phyloP scores from a whole-genome alignment of 2,329 filamentous ascomycete genomes.

The Ophiostoma novo-ulmi region DNA sequence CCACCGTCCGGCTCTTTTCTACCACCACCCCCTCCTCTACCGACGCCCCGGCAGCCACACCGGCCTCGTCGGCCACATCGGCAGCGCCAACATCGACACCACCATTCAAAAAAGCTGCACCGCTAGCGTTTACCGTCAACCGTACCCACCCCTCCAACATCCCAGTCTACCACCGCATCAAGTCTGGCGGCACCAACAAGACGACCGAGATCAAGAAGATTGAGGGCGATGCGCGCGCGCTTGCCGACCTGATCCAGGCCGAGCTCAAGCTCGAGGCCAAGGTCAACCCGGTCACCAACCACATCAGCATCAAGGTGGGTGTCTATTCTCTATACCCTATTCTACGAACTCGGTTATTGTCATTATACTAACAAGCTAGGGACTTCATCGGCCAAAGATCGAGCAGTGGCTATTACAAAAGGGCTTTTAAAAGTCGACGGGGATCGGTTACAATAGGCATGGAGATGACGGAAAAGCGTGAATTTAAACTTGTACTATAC shows the following conservation, averaged over 20 bases:
- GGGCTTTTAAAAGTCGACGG: conserved; percentile 11
- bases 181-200: conserved; percentile 69
- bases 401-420: conserved; percentile 12
- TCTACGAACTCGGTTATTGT: background rate
- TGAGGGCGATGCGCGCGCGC: conserved; percentile 61
- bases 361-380: conserved; percentile 9
- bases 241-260: conserved; percentile 59
- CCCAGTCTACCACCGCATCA: conserved; percentile 69
- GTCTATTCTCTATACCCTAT: background rate
- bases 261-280: conserved; percentile 53
- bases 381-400: conserved; percentile 9
- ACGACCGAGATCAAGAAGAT: conserved; percentile 73
- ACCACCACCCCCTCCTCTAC: background rate
- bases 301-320: conserved; percentile 67
- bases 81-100: background rate
- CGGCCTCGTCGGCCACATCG: background rate
- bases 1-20: conserved; percentile 11
- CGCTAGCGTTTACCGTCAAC: conserved; percentile 57
- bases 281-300: conserved; percentile 58
- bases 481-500: conserved; percentile 15
- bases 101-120: background rate
- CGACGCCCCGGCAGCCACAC: conserved; percentile 8
- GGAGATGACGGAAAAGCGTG: background rate
- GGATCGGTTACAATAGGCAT: background rate
- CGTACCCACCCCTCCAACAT: conserved; percentile 67